Base-by-base conservation (phyloP, 2,329 filamentous ascomycete genomes). In the Fusarium sp. region DNA sequence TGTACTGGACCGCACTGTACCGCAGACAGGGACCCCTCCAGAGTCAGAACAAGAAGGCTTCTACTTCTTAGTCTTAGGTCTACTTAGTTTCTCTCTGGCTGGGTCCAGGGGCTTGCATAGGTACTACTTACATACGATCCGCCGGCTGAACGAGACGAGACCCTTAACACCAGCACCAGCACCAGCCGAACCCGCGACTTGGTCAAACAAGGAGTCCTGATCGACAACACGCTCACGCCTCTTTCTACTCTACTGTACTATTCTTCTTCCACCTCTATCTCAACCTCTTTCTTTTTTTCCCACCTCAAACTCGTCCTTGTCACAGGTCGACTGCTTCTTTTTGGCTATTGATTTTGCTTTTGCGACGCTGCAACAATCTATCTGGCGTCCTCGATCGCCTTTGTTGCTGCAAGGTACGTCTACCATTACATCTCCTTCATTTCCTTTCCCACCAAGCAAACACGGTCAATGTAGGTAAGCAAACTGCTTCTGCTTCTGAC, bases 21-120 rank as follows among this genome's bases (percentile, higher is more conserved):
- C 56, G 43, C 50, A 53, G 64, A 65, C 47, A 40, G 34, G 27
- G 32, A 25, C 18, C 44, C 50, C 27, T 43, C 50, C 45, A 62
- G 58, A 63, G 56, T 25, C 46, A 64, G 44, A 64, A 63, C 30
- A 51, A 71, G 68, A 71, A 71, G 58, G 50, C 61, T 71, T 68
- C 63, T 50, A 65, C 52, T 51, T 45, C 50, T 22, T 22, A 38
- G 43, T 50, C 47, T 38, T 44, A 53, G 59, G 58, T 55, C 29
- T 24, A 46, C 59, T 59, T 66, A 30, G 53, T 50, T 55, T 38
- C 34, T 38, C 18, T 38, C 18, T 47, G 49, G 46, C 69, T 62
- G 53, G 64, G 64, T 70, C 68, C 68, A 71, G 69, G 69, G 69
- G 69, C 68, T 71, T 30, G 52, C 52, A 45, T 44, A 54, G n/a